phyloP scores from a whole-genome alignment of 2,329 filamentous ascomycete species.

The Eutypella sp. region DNA sequence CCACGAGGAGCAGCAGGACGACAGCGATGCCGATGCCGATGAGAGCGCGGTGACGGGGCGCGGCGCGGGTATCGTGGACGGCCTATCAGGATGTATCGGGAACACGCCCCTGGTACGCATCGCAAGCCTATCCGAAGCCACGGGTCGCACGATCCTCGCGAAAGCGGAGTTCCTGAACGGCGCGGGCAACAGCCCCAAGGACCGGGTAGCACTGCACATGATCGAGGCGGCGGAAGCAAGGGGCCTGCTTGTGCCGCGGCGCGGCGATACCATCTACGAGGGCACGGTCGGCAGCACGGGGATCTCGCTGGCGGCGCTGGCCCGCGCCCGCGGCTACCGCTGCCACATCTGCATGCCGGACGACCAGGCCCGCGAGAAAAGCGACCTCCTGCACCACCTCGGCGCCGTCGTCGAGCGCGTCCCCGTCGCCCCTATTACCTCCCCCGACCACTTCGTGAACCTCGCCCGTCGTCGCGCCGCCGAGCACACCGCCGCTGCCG shows the following conservation, averaged over 20 bases:
- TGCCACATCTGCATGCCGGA: conserved; percentile 97
- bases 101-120: conserved; percentile 88
- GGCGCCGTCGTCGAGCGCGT: conserved; percentile 92
- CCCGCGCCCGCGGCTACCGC: conserved; percentile 80
- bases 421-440: conserved; percentile 86
- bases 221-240: conserved; percentile 75
- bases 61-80: conserved; percentile 54
- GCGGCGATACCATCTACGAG: conserved; percentile 94
- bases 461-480: conserved; percentile 70
- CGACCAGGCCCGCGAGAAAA: conserved; percentile 86
- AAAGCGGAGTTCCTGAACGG: conserved; percentile 98
- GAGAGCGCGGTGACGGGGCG: conserved; percentile 12
- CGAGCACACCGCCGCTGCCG: conserved; percentile 60
- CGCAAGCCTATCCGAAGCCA: conserved; percentile 77
- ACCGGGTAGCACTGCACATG: conserved; percentile 88
- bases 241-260: conserved; percentile 70
- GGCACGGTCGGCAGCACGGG: conserved; percentile 95
- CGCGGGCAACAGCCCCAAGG: conserved; percentile 89
- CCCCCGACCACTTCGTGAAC: conserved; percentile 91
- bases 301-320: conserved; percentile 87
- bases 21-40: conserved; percentile 19
- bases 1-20: conserved; percentile 40
- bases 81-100: conserved; percentile 88
- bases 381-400: conserved; percentile 79
- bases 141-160: conserved; percentile 82